Conservation (phyloP, 805 yeast genomes). For the Monosporozyma aerobia region DNA sequence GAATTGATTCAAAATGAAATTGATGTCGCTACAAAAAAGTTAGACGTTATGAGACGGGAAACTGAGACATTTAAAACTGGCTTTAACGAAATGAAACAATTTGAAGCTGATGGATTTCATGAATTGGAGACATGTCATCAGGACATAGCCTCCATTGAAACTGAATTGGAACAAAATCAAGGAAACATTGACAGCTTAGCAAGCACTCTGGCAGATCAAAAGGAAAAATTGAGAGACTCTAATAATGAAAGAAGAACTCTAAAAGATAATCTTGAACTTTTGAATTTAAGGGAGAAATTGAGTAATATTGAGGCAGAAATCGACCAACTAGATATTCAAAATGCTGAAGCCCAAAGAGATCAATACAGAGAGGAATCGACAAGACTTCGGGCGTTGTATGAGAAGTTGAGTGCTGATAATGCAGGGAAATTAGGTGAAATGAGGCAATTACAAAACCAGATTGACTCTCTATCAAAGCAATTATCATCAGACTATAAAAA, state of each 20-base stretch:
- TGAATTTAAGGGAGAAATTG: conserved; percentile 36
- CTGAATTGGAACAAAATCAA: conserved; percentile 13
- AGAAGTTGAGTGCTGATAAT: conserved; percentile 50
- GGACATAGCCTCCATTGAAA: conserved; percentile 8
- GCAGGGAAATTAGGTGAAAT: conserved; percentile 81
- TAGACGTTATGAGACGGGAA: conserved; percentile 1
- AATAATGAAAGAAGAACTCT: conserved; percentile 54
- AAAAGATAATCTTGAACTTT: conserved; percentile 52
- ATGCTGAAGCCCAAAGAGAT: conserved; percentile 53
- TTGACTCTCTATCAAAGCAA: conserved; percentile 46
- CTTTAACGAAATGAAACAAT: conserved; percentile 6
- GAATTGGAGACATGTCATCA: conserved; percentile 14
- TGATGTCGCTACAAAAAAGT: neutral
- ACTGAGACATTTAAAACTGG: neutral
- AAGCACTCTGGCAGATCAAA: conserved; percentile 5
- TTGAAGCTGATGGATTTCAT: conserved; percentile 7
- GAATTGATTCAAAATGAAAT: conserved; percentile 1
- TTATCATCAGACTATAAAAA: conserved; percentile 61
- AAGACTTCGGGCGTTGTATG: conserved; percentile 39
- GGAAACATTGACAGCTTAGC: conserved; percentile 13
- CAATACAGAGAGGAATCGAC: conserved; percentile 52
- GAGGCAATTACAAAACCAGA: conserved; percentile 70
- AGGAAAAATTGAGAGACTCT: conserved; percentile 43
- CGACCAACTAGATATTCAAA: conserved; percentile 37
- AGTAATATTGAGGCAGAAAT: conserved; percentile 33